A percentile compares a stretch with the other conserved stretches of the same genome.
Evolutionary conservation across 495 filamentous ascomycete species (phyloP).

Genomic region (Penicillium roqueforti): DNA sequence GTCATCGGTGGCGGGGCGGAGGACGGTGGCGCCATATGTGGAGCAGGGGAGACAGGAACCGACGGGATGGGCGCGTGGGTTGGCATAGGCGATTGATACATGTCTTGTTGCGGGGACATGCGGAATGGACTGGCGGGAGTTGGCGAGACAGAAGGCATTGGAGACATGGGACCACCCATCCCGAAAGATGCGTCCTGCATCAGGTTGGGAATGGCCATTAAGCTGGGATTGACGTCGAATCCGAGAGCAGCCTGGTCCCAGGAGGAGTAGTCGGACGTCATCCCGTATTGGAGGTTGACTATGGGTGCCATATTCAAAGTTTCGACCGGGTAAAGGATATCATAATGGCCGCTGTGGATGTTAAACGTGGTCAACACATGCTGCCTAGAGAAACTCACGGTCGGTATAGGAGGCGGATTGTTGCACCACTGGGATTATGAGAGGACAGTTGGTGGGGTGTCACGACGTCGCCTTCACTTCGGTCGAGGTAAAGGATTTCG

Average conservation of each 20-base stretch:
- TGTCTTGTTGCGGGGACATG: conserved; percentile 38
- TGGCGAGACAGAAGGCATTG: conserved; percentile 42
- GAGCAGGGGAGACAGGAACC: conserved; percentile 32
- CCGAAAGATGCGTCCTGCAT: conserved; percentile 42
- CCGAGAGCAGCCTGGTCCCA: conserved; percentile 45
- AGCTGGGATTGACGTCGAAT: conserved; percentile 50
- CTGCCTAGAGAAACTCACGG: conserved; percentile 51
- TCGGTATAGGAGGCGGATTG: conserved; percentile 63
- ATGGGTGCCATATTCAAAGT: conserved; percentile 47
- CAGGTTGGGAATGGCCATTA: conserved; percentile 46
- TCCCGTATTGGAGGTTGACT: conserved; percentile 42
- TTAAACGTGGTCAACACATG: neutral
- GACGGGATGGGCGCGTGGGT: conserved; percentile 27
- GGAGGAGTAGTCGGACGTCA: conserved; percentile 41
- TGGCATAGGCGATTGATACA: conserved; percentile 39
- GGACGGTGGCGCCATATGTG: conserved; percentile 21
- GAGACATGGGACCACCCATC: conserved; percentile 33
- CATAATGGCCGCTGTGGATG: conserved; percentile 74
- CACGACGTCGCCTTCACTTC: conserved; percentile 73
- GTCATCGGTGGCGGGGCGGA: conserved; percentile 38
- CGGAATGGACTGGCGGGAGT: conserved; percentile 44
- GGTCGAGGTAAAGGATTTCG: conserved; percentile 87
- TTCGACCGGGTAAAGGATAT: conserved; percentile 77
- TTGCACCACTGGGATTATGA: conserved; percentile 49
- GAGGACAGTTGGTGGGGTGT: conserved; percentile 69